Percentiles rank a stretch among this genome's conserved stretches.
These are phyloP conservation scores for Phytopythium ostracodes DNA, from an alignment of 352 stramenopile species.

Conservation along the genomic window DNA sequence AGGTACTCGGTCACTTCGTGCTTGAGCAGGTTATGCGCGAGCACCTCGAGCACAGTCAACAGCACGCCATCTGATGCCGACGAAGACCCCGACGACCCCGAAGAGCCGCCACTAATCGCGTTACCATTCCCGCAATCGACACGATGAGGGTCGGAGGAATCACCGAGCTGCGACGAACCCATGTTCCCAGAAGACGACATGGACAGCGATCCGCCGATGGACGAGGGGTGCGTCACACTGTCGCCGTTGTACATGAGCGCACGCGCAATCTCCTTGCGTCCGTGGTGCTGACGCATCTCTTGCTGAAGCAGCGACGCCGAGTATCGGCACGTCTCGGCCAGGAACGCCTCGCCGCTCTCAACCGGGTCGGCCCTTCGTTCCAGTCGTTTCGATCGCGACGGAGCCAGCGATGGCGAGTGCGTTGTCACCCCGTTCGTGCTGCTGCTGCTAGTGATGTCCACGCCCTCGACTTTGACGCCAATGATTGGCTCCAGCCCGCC, in stretches of 20 bases:
- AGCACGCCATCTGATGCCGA: constrained; percentile 33
- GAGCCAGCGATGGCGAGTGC: not conserved
- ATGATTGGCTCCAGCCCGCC: constrained; percentile 3
- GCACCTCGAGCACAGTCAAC: constrained; percentile 52
- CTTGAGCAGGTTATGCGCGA: constrained; percentile 80
- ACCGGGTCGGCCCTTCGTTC: constrained; percentile 4
- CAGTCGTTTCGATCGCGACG: not conserved
- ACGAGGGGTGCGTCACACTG: not conserved
- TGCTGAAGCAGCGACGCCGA: constrained; percentile 72
- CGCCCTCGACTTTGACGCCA: constrained; percentile 3
- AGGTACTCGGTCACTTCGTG: constrained; percentile 68
- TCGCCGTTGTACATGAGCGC: constrained; percentile 41
- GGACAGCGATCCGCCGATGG: constrained; percentile 14
- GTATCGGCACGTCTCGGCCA: constrained; percentile 66
- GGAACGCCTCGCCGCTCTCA: constrained; percentile 43
- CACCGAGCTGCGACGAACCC: constrained; percentile 2
- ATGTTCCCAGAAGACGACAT: constrained; percentile 12
- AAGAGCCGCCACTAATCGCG: constrained; percentile 11
- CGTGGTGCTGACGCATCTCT: constrained; percentile 75
- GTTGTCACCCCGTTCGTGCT: constrained; percentile 19
- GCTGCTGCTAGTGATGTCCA: constrained; percentile 19
- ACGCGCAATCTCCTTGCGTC: constrained; percentile 62
- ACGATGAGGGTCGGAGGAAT: not conserved
- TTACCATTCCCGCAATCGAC: not conserved
- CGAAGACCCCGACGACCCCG: constrained; percentile 16